Evolutionary conservation across 176 grass and related monocot genomes (phyloP).

Genomic region (Oryza meyeriana): DNA sequence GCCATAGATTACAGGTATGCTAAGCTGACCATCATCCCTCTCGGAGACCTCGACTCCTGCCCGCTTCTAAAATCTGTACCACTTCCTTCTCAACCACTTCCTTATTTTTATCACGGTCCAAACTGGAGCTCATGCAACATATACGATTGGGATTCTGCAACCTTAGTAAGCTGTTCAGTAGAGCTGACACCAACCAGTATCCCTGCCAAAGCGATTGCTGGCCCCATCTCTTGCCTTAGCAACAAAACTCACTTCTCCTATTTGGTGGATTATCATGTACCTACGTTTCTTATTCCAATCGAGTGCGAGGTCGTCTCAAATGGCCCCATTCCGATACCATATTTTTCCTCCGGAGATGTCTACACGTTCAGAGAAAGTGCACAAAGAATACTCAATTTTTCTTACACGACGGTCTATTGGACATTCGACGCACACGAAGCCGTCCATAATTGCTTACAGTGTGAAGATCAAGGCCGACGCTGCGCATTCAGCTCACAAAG

Average conservation of each 20-base stretch:
- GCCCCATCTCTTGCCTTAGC: slow-evolving; percentile 1
- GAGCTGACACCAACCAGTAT: background rate
- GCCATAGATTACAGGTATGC: slow-evolving; percentile 1
- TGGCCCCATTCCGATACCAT: background rate
- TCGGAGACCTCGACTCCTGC: background rate
- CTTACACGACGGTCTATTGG: background rate
- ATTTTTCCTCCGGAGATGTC: background rate
- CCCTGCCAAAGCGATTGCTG: background rate
- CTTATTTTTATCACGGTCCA: too few species aligned
- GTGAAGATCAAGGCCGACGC: background rate
- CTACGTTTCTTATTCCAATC: background rate
- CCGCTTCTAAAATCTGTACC: too few species aligned
- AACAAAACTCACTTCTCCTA: background rate
- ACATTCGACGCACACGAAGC: background rate
- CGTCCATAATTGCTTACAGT: slow-evolving; percentile 5
- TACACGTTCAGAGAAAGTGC: background rate
- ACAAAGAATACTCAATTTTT: background rate
- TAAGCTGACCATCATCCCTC: background rate
- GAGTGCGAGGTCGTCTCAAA: background rate
- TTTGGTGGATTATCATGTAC: accelerated
- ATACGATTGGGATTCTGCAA: accelerated
- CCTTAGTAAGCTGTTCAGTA: slow-evolving; percentile 26
- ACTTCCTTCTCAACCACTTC: too few species aligned
- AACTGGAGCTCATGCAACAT: too few species aligned
- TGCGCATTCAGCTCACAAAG: slow-evolving; percentile 33